Conservation (phyloP, 768 basidiomycete species). For the Pseudohyphozyma bogoriensis region DNA sequence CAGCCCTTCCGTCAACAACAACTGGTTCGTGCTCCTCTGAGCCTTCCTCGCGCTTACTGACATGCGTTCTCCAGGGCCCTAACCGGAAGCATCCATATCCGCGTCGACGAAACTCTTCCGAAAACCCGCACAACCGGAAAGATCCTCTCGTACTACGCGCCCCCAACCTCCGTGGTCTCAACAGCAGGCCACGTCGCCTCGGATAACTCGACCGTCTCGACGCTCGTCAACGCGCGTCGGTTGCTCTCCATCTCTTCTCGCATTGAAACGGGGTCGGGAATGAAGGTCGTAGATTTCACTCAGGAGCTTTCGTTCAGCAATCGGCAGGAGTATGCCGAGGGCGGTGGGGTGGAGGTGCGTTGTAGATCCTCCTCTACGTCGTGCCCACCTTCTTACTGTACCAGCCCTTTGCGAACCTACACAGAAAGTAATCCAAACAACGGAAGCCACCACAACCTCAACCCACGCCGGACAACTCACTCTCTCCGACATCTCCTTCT, state of each 20-base stretch:
- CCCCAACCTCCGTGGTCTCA: neutral
- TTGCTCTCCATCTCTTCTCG: neutral
- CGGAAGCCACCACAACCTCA: neutral
- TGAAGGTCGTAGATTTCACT: neutral
- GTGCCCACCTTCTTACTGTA: neutral
- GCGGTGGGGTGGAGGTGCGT: conserved; percentile 1
- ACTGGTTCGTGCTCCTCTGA: neutral
- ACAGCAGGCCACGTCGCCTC: neutral
- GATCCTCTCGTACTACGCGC: neutral
- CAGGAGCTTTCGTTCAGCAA: neutral
- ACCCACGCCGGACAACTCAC: neutral
- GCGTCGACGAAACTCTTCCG: conserved; percentile 2
- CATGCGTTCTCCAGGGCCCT: conserved; percentile 3
- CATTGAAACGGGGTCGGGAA: neutral
- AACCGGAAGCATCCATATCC: conserved; percentile 6
- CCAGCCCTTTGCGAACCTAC: too few species aligned
- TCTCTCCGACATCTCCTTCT: neutral
- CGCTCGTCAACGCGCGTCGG: neutral
- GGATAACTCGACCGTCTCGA: neutral
- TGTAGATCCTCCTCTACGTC: neutral
- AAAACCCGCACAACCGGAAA: conserved; percentile 5
- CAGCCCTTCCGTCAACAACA: neutral
- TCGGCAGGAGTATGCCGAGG: neutral
- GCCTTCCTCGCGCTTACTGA: fast-evolving
- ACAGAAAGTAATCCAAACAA: neutral